These are phyloP conservation scores for Xanthoconium stramineum DNA, from an alignment of 768 basidiomycete species.

Conservation along the genomic window DNA sequence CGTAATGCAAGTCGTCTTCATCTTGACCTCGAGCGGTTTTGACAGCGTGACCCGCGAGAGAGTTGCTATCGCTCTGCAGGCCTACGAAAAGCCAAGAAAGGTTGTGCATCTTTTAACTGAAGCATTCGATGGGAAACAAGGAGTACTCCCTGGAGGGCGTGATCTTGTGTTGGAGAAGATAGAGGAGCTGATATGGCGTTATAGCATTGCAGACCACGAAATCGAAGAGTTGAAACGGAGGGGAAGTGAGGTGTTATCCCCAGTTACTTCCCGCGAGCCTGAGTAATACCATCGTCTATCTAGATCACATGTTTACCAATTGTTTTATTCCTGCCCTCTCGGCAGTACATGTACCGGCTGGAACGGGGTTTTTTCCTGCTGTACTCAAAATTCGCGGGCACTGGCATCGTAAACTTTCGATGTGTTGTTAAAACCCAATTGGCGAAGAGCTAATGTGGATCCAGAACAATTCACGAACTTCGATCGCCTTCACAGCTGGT, in stretches of 20 bases:
- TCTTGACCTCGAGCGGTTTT: neutral
- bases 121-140: neutral
- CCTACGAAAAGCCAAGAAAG: neutral
- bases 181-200: slow-evolving; percentile 11
- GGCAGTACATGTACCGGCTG: no score
- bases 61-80: neutral
- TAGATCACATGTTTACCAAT: no score
- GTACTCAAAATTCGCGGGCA: no score
- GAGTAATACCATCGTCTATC: neutral
- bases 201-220: slow-evolving; percentile 8
- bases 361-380: no score
- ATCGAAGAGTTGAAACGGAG: neutral
- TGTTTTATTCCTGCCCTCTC: no score
- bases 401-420: no score
- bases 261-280: neutral
- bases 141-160: slow-evolving; percentile 3
- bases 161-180: slow-evolving; percentile 12
- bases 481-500: no score
- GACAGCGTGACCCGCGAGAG: neutral
- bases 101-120: neutral
- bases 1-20: slow-evolving; percentile 14
- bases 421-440: no score
- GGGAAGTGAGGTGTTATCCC: neutral
- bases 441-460: no score
- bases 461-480: no score